Evolutionary conservation across 257 asterid species (phyloP).

Genomic region (Cynanchum wilfordii): DNA sequence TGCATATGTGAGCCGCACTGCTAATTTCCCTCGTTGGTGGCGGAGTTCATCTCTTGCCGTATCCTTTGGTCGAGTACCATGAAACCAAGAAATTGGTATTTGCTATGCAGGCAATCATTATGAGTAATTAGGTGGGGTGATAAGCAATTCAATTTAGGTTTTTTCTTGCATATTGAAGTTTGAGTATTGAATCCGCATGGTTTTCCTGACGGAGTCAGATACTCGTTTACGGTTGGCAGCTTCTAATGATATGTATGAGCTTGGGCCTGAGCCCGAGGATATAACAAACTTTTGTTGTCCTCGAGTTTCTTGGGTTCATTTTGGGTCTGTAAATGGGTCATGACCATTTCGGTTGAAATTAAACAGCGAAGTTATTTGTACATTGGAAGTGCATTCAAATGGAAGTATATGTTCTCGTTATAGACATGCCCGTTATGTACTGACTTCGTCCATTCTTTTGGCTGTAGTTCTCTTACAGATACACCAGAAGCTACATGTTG

Average conservation of each 20-base stretch:
- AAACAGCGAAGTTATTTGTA: background rate
- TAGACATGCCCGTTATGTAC: too few relatives aligned
- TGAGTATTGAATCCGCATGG: background rate
- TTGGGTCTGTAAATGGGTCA: too few relatives aligned
- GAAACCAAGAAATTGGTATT: background rate
- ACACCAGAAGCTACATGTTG: too few relatives aligned
- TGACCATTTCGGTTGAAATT: too few relatives aligned
- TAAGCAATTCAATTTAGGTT: background rate
- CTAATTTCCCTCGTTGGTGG: background rate
- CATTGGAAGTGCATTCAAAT: background rate
- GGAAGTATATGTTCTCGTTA: too few relatives aligned
- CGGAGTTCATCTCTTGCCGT: background rate
- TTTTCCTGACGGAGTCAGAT: background rate
- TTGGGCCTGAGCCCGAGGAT: background rate
- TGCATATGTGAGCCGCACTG: background rate
- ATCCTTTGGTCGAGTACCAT: background rate
- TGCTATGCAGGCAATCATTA: background rate
- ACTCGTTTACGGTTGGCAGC: too few relatives aligned
- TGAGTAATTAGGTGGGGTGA: background rate
- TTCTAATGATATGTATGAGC: too few relatives aligned
- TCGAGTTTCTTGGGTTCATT: too few relatives aligned
- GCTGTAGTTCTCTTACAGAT: too few relatives aligned
- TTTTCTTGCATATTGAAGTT: background rate
- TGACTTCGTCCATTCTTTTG: too few relatives aligned
- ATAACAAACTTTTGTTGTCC: too few relatives aligned